These are phyloP conservation scores for Phaseolus coccineus DNA, from an alignment of 331 rosid genomes.

Conservation along the genomic window DNA sequence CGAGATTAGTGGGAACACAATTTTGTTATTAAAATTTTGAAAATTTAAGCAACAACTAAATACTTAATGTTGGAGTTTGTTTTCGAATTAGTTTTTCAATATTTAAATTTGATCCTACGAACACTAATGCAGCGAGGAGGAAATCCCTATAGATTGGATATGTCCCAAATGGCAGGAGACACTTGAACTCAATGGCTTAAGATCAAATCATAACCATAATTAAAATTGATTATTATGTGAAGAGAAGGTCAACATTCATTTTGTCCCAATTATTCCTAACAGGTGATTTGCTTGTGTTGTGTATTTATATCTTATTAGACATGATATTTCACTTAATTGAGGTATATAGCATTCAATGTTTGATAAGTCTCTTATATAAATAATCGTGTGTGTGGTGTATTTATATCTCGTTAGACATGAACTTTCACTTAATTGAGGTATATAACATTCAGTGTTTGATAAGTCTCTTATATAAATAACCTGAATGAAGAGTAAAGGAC, in stretches of 20 bases:
- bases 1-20: too few relatives aligned
- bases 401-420: neutral
- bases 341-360: neutral
- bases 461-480: conserved; percentile 9
- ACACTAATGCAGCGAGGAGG: too few relatives aligned
- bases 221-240: neutral
- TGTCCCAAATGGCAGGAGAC: too few relatives aligned
- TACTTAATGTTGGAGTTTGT: too few relatives aligned
- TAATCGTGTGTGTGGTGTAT: neutral
- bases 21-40: too few relatives aligned
- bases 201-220: too few relatives aligned
- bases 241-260: neutral
- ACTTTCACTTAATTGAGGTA: neutral
- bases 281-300: conserved; percentile 10
- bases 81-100: too few relatives aligned
- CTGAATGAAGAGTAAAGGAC: neutral
- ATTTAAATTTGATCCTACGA: too few relatives aligned
- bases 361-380: conserved; percentile 17
- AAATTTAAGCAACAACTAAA: too few relatives aligned
- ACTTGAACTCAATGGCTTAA: too few relatives aligned
- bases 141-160: too few relatives aligned
- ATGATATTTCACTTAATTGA: neutral
- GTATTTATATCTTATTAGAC: neutral
- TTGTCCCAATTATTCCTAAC: neutral
- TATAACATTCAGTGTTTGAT: neutral